Percentiles rank a stretch among this genome's conserved stretches.
These are phyloP conservation scores for Phanerochaete sordida DNA, from an alignment of 768 basidiomycete genomes.

Conservation along the genomic window DNA sequence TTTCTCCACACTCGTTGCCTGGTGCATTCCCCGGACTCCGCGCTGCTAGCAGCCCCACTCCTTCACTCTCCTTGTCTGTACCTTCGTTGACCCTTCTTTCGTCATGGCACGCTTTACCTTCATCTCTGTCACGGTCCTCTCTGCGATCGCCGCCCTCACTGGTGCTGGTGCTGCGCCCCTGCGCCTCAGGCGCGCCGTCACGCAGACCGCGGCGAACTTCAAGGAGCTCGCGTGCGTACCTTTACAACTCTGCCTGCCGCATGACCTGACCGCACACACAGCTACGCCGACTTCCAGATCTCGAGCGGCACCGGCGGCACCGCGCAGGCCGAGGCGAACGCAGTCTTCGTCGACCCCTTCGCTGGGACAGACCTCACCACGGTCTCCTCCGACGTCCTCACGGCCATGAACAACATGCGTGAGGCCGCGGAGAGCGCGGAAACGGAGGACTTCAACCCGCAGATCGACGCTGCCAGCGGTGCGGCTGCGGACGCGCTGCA, in stretches of 20 bases:
- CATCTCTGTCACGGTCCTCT: background rate
- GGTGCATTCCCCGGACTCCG: background rate
- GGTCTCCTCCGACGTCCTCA: slow-evolving; percentile 24
- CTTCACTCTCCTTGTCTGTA: background rate
- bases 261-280: slow-evolving; percentile 5
- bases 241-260: too few species aligned
- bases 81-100: background rate
- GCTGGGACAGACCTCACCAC: slow-evolving; percentile 31
- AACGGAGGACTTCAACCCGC: slow-evolving; percentile 34
- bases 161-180: background rate
- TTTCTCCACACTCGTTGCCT: background rate
- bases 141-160: background rate
- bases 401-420: slow-evolving; percentile 30
- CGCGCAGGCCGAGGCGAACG: slow-evolving; percentile 33
- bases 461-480: slow-evolving; percentile 32
- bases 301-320: slow-evolving; percentile 34
- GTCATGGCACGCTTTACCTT: background rate
- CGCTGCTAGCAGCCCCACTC: background rate
- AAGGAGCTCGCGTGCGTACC: slow-evolving; percentile 1
- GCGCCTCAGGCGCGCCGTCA: background rate
- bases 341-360: slow-evolving; percentile 37
- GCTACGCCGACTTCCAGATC: slow-evolving; percentile 39
- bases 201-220: slow-evolving; percentile 5
- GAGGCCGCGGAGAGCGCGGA: slow-evolving; percentile 35
- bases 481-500: slow-evolving; percentile 32